Evolutionary conservation across 106 monocot species (phyloP), one percentile per base, ranked within the genome.

Genomic region (Dendrobium catenatum): DNA sequence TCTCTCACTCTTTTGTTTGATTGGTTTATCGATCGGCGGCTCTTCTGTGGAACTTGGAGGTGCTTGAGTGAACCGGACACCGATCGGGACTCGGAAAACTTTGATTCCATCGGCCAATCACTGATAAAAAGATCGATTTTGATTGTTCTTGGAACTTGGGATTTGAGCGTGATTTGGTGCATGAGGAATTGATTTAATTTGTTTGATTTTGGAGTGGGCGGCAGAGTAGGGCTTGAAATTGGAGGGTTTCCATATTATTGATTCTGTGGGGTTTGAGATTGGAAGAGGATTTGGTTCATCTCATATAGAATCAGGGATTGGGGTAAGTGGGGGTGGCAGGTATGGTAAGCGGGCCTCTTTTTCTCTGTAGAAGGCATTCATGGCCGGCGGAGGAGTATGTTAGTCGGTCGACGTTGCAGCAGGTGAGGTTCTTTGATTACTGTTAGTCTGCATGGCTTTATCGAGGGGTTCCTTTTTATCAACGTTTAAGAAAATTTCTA

Each of bases 311-410:
- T 24, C n/a, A 58, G 55, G 73, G 20, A 20, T 54, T 26, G 54
- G 19, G 54, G 81, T 33, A 22, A 20, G 70, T 70, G 70, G 37
- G 9, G 13, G 22, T 19, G 18, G 76, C 20, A 58, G 51, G 51
- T 9, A 99, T 99, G 99, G 95, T 99, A 85, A 93, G 86, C 72
- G 91, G 93, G 29, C 79, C 87, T 66, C 80, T 99, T 54, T 98
- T 98, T 75, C 89, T 88, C 73, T 86, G 59, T 72, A 81, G 90
- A 73, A 93, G 89, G 88, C 91, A 95, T 44, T 99, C 99, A 24
- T 99, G 99, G 99, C 99, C 99, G 7, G 83, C 93, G 17, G 95
- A 95, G 22, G 95, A 99, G 82, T 99, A 91, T 64, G 91, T 99
- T 3, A 83, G 79, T 83, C 79, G 84, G 48, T 43, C 85, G 37